phyloP scores from a whole-genome alignment of 1,139 yeast species.

The Hemisphaericaspora xylanilytica region DNA sequence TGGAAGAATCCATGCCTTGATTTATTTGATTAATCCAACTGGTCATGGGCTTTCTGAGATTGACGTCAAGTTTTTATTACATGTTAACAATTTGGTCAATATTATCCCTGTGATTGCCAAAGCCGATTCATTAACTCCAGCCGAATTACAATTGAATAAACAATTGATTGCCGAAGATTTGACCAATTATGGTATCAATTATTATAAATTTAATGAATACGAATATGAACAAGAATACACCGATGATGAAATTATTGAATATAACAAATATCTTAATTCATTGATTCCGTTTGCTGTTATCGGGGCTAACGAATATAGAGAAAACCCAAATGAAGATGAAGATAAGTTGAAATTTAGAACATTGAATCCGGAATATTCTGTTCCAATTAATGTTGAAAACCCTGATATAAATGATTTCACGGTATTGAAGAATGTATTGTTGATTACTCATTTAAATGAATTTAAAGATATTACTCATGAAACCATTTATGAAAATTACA shows the following conservation, averaged over 20 bases:
- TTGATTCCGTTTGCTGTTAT: slow-evolving; percentile 87
- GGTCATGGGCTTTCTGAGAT: slow-evolving; percentile 77
- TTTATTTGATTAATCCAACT: slow-evolving; percentile 71
- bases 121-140: slow-evolving; percentile 80
- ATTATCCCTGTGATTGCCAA: slow-evolving; percentile 85
- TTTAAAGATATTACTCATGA: slow-evolving; percentile 92
- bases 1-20: slow-evolving; percentile 69
- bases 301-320: slow-evolving; percentile 57
- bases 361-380: no score
- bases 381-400: slow-evolving; percentile 82
- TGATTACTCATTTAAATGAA: slow-evolving; percentile 92
- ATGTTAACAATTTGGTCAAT: slow-evolving; percentile 77
- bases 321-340: slow-evolving; percentile 54
- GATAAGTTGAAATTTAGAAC: slow-evolving; percentile 91
- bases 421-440: slow-evolving; percentile 74
- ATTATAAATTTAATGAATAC: slow-evolving; percentile 66
- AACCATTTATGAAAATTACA: slow-evolving; percentile 83
- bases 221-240: slow-evolving; percentile 52
- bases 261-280: slow-evolving; percentile 71
- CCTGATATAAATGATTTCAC: slow-evolving; percentile 81
- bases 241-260: slow-evolving; percentile 75
- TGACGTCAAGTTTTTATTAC: slow-evolving; percentile 74
- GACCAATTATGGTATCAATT: slow-evolving; percentile 72
- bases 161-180: slow-evolving; percentile 65
- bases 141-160: slow-evolving; percentile 63